Evolutionary conservation across 352 stramenopile species (phyloP).

Genomic region (Phytophthora syringae): DNA sequence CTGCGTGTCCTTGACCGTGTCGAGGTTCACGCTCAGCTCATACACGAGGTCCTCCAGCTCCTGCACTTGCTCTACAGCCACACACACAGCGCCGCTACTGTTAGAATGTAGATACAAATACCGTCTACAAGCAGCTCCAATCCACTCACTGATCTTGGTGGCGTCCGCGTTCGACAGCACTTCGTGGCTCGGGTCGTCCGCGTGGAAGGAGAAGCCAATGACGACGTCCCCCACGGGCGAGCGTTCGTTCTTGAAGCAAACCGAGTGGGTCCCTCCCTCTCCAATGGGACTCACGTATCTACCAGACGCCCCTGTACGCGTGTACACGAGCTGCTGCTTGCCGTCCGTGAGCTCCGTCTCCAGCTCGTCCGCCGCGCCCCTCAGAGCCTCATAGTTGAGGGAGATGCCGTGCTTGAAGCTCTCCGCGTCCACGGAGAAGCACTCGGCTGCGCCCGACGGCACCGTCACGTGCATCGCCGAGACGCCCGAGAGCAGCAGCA

Average conservation of each 20-base stretch:
- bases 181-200: slow-evolving; percentile 83
- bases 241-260: slow-evolving; percentile 80
- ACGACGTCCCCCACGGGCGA: slow-evolving; percentile 68
- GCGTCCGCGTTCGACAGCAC: slow-evolving; percentile 90
- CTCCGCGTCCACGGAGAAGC: slow-evolving; percentile 75
- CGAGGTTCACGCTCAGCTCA: slow-evolving; percentile 83
- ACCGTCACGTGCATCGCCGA: slow-evolving; percentile 61
- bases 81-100: too few relatives aligned
- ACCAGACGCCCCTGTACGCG: slow-evolving; percentile 55
- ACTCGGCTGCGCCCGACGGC: slow-evolving; percentile 52
- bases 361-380: slow-evolving; percentile 74
- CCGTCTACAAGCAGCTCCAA: not conserved
- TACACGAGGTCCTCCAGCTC: slow-evolving; percentile 89
- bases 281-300: slow-evolving; percentile 65
- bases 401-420: slow-evolving; percentile 86
- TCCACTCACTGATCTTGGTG: slow-evolving; percentile 88
- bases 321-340: slow-evolving; percentile 64
- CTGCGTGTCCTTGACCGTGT: slow-evolving; percentile 89
- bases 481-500: slow-evolving; percentile 25
- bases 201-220: slow-evolving; percentile 89
- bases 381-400: slow-evolving; percentile 86
- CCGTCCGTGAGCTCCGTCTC: slow-evolving; percentile 71
- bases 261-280: slow-evolving; percentile 62
- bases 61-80: slow-evolving; percentile 78
- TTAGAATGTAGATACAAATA: too few relatives aligned